phyloP scores from a whole-genome alignment of 345 rosid genomes.

The Raphanus raphanistrum region DNA sequence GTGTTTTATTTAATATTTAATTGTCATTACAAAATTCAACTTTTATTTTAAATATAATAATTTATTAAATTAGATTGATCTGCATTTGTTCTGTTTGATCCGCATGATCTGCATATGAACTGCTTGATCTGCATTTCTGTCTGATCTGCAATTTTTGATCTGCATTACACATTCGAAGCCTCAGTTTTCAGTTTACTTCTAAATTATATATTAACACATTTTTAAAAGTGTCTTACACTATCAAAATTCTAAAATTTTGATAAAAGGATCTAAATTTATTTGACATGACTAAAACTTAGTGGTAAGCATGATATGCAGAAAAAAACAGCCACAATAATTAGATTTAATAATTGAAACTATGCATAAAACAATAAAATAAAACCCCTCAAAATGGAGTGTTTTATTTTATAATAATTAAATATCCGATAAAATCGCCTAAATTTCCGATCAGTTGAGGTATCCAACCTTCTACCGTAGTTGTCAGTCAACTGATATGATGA shows the following conservation, averaged over 20 bases:
- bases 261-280: background rate
- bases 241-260: background rate
- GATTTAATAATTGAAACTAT: background rate
- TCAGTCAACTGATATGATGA: background rate
- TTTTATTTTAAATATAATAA: no score
- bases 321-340: no score
- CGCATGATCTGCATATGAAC: no score
- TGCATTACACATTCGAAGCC: no score
- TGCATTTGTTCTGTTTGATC: no score
- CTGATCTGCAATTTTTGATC: no score
- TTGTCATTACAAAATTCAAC: no score
- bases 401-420: background rate
- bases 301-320: slow-evolving; percentile 6
- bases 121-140: no score
- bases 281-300: slow-evolving; percentile 13
- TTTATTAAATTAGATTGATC: no score
- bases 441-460: background rate
- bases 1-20: no score
- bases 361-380: background rate
- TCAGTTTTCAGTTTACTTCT: no score
- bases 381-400: background rate
- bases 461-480: background rate
- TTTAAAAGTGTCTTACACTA: background rate
- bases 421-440: background rate
- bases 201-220: background rate